Evolutionary conservation across 257 asterid species (phyloP), one percentile per base, ranked within the genome.

Genomic region (Parsonsia alboflavescens): DNA sequence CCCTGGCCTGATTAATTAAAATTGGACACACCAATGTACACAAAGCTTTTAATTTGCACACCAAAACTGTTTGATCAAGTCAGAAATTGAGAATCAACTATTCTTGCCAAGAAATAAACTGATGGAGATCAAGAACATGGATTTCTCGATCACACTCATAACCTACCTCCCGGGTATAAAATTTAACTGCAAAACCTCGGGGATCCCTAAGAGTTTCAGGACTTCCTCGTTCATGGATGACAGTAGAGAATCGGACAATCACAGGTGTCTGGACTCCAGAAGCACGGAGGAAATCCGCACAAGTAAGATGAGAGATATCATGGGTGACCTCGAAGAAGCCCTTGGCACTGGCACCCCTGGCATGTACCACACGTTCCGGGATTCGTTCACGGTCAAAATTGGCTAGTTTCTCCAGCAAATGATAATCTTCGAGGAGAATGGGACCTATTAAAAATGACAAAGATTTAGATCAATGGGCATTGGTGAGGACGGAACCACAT

Each of bases 301-400:
- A 90, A 9, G 96, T 88, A 65, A 94, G 96, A 79, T 89, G 81
- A 67, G 97, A 80, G 33, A 94, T 83, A 72, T 94, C 97, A 80
- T 94, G 97, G 46, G 98, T 94, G 80, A 88, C 99, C 89, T 94
- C 99, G 45, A 94, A 94, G 73, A 94, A 94, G 1, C 99, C 99
- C 89, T 92, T 94, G 76, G 99, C 97, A 74, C 98, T 94, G 46
- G 99, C 99, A 56, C 99, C 97, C 75, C 99, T 84, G 17, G 98
- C 97, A 58, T 92, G 99, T 46, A 94, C 99, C 8, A 94, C 97
- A 54, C 97, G 96, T 49, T 94, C 99, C 0, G 99, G 99, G 78
- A 92, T 94, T 49, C 99, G 82, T 84, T 94, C 99, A 11, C 99
- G 93, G 58, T 88, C 96, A 72, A 94, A 94, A 64, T 88, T 92